Conservation (phyloP, 2,329 filamentous ascomycete genomes). For the Lasiodiplodia gonubiensis region DNA sequence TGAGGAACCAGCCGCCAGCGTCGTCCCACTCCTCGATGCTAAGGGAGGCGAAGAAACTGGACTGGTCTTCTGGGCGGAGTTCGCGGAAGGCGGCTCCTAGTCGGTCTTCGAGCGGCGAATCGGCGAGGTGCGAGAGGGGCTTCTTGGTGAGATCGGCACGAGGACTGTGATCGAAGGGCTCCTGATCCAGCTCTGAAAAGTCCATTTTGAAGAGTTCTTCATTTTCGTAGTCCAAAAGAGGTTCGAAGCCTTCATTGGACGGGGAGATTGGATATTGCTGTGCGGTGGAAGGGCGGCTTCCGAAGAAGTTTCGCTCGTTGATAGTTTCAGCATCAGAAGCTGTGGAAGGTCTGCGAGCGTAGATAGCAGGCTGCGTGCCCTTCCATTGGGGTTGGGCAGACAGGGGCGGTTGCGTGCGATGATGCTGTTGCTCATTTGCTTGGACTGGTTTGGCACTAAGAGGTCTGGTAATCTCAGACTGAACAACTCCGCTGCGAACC, state of each 20-base stretch:
- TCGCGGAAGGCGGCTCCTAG: slow-evolving; percentile 34
- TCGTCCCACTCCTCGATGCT: slow-evolving; percentile 65
- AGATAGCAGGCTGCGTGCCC: neutral
- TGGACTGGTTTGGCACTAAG: neutral
- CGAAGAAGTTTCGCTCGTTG: slow-evolving; percentile 1
- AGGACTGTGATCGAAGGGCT: slow-evolving; percentile 55
- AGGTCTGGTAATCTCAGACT: neutral
- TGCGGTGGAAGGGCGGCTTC: slow-evolving; percentile 2
- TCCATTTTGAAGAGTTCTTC: slow-evolving; percentile 52
- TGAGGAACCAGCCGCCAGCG: slow-evolving; percentile 65
- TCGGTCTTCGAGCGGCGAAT: slow-evolving; percentile 26
- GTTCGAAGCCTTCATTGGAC: slow-evolving; percentile 15
- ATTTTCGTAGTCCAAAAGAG: slow-evolving; percentile 52
- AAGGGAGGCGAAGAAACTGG: slow-evolving; percentile 58
- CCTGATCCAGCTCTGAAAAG: slow-evolving; percentile 55
- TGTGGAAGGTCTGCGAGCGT: neutral
- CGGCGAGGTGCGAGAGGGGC: slow-evolving; percentile 29
- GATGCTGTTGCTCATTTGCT: neutral
- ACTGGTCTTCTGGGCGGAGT: slow-evolving; percentile 46
- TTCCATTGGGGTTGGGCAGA: neutral
- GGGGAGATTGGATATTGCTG: slow-evolving; percentile 30
- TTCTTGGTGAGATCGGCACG: slow-evolving; percentile 28
- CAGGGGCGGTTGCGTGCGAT: neutral
- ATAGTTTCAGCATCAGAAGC: slow-evolving; percentile 1
- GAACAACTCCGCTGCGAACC: neutral